Evolutionary conservation across 164 flowering plant species (phyloP).

Genomic region (Liriodendron chinense): DNA sequence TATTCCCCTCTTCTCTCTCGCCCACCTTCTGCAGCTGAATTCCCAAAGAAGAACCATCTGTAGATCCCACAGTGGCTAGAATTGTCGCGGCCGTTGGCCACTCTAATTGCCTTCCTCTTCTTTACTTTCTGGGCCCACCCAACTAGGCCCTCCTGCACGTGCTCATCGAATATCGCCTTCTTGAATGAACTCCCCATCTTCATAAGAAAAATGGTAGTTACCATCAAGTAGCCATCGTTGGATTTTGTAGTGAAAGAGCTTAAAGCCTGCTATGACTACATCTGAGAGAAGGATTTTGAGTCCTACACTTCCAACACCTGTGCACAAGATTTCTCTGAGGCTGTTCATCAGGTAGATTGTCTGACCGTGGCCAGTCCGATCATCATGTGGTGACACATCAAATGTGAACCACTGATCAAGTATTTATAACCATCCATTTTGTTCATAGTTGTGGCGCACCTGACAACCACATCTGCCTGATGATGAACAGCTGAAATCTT

Average conservation of each 20-base stretch:
- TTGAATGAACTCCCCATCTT: conserved; percentile 22
- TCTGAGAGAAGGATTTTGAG: too few species aligned
- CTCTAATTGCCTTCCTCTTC: conserved; percentile 8
- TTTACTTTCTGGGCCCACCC: conserved; percentile 21
- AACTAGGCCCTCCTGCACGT: conserved; percentile 16
- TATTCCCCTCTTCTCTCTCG: conserved; percentile 5
- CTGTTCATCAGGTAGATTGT: too few species aligned
- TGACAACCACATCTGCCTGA: too few species aligned
- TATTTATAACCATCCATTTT: too few species aligned
- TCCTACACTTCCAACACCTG: too few species aligned
- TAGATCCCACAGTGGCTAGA: not conserved
- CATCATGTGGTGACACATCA: too few species aligned
- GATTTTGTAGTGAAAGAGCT: not conserved
- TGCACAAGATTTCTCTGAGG: too few species aligned
- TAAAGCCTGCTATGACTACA: not conserved
- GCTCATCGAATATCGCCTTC: conserved; percentile 21
- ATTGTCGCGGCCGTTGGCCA: not conserved
- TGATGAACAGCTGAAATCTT: too few species aligned
- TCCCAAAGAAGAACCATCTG: conserved; percentile 12
- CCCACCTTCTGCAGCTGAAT: conserved; percentile 10
- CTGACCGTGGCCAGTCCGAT: too few species aligned
- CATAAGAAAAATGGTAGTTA: not conserved
- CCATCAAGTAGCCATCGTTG: not conserved
- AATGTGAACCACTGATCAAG: too few species aligned
- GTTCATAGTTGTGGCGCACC: too few species aligned